phyloP scores from a whole-genome alignment of 2,329 filamentous ascomycete species.

The Pseudocercospora musae region DNA sequence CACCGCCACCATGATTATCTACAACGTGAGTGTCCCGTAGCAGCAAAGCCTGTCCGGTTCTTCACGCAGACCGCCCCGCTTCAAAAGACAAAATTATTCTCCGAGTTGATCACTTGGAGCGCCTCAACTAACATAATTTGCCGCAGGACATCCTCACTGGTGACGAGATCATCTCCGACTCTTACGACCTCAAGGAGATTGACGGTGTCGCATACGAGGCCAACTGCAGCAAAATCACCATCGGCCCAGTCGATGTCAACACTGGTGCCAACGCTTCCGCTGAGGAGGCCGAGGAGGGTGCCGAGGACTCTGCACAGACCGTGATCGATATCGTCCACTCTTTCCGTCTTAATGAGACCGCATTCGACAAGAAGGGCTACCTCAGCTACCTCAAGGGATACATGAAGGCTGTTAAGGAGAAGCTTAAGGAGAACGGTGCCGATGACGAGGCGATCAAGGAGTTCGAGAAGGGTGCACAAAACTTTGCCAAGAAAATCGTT shows the following conservation, averaged over 20 bases:
- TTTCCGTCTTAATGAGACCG: slow-evolving; percentile 79
- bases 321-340: slow-evolving; percentile 93
- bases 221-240: slow-evolving; percentile 84
- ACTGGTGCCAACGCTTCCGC: slow-evolving; percentile 96
- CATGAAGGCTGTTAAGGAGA: slow-evolving; percentile 82
- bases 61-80: slow-evolving; percentile 6
- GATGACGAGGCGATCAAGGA: slow-evolving; percentile 64
- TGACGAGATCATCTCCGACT: slow-evolving; percentile 97
- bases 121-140: slow-evolving; percentile 14
- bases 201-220: slow-evolving; percentile 83
- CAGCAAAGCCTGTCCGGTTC: neutral
- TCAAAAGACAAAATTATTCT: neutral
- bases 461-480: slow-evolving; percentile 74
- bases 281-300: slow-evolving; percentile 71
- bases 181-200: slow-evolving; percentile 76
- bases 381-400: slow-evolving; percentile 85
- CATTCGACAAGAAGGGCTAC: slow-evolving; percentile 86
- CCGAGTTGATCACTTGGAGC: neutral
- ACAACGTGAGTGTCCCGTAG: slow-evolving; percentile 47
- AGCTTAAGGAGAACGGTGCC: slow-evolving; percentile 62
- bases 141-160: slow-evolving; percentile 78
- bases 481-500: slow-evolving; percentile 77
- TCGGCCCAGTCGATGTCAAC: slow-evolving; percentile 68
- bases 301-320: slow-evolving; percentile 66
- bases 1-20: slow-evolving; percentile 54